These are phyloP conservation scores for Porcisia hertigi DNA, from an alignment of 208 protist genomes.

Conservation along the genomic window DNA sequence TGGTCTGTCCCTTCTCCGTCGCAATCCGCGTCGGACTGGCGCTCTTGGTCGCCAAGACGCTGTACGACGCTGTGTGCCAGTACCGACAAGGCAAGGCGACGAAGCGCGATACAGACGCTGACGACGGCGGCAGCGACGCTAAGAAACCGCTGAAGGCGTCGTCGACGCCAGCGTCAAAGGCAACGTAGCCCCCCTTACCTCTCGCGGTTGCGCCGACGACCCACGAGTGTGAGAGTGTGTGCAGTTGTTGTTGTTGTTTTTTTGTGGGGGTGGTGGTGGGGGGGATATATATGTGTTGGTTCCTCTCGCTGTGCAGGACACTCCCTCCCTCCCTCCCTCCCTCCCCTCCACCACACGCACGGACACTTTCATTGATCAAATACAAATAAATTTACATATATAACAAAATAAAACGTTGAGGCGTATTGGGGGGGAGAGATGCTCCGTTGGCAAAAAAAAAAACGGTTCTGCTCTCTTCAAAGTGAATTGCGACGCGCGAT, in stretches of 20 bases:
- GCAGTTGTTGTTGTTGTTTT: background rate
- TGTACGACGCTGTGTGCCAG: slow-evolving; percentile 27
- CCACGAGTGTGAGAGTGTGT: background rate
- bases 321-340: no score
- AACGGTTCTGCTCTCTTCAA: no score
- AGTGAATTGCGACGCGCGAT: background rate
- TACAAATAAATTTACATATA: no score
- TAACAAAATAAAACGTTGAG: no score
- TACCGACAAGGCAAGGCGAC: slow-evolving; percentile 1
- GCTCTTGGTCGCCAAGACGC: slow-evolving; percentile 29
- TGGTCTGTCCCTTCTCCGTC: slow-evolving; percentile 48
- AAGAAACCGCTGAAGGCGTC: background rate
- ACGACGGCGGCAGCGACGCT: background rate
- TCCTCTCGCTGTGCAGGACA: no score
- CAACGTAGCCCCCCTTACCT: background rate
- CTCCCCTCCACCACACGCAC: no score
- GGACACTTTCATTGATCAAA: no score
- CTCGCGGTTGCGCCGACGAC: no score
- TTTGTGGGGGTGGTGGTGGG: no score
- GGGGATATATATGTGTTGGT: no score
- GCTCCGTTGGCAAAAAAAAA: background rate
- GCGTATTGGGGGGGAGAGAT: no score
- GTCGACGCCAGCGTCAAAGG: background rate
- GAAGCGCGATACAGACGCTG: background rate
- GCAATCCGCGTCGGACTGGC: slow-evolving; percentile 38